phyloP scores from a whole-genome alignment of 768 basidiomycete species.

The Russula emetica region DNA sequence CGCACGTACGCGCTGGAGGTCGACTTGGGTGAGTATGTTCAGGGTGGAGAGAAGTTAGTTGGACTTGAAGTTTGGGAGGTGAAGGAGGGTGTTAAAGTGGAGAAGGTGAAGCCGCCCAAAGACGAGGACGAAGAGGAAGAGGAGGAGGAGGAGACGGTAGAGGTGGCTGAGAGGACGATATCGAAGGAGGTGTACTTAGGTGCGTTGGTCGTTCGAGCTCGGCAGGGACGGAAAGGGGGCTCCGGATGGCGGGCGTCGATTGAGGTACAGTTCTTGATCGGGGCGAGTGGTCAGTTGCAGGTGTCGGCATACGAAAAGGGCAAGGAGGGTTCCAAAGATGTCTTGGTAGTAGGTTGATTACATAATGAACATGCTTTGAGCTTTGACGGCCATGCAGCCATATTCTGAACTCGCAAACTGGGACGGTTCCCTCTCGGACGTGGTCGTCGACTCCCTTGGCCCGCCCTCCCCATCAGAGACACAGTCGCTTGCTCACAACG shows the following conservation, averaged over 20 bases:
- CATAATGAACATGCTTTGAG: constrained; percentile 12
- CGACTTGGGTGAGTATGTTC: constrained; percentile 40
- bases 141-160: constrained; percentile 55
- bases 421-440: constrained; percentile 16
- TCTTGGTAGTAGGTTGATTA: constrained; percentile 5
- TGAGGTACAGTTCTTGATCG: constrained; percentile 42
- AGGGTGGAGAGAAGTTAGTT: constrained; percentile 39
- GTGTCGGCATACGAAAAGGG: constrained; percentile 40
- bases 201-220: constrained; percentile 35
- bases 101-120: constrained; percentile 49
- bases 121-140: constrained; percentile 50
- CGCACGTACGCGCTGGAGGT: constrained; percentile 57
- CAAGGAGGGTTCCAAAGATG: constrained; percentile 30
- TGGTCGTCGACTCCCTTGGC: not conserved
- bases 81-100: constrained; percentile 59
- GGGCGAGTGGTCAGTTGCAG: constrained; percentile 36
- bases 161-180: constrained; percentile 59
- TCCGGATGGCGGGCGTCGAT: constrained; percentile 50
- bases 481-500: not conserved
- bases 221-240: constrained; percentile 41
- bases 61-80: constrained; percentile 78
- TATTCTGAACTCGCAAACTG: constrained; percentile 25
- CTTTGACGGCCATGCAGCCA: constrained; percentile 8
- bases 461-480: not conserved
- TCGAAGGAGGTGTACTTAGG: constrained; percentile 51